phyloP scores from a whole-genome alignment of 352 stramenopile genomes.

The Pythium volutum region DNA sequence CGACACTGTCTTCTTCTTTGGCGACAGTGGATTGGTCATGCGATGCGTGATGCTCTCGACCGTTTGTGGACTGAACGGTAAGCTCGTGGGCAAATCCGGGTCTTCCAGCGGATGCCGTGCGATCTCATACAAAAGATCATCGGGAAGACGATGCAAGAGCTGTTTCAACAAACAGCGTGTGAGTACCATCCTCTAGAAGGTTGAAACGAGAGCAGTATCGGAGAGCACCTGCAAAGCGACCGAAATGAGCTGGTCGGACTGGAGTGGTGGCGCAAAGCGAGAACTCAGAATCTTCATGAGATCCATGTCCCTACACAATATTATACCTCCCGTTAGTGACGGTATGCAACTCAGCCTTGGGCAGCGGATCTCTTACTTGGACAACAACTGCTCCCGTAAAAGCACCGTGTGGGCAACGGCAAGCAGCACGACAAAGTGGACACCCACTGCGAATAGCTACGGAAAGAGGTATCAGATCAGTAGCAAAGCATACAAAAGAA shows the following conservation, averaged over 20 bases:
- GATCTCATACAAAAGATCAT: constrained; percentile 86
- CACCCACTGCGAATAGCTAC: constrained; percentile 87
- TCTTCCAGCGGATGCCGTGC: constrained; percentile 77
- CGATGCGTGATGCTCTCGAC: constrained; percentile 45
- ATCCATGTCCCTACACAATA: constrained; percentile 65
- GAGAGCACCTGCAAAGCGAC: constrained; percentile 61
- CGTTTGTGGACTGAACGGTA: constrained; percentile 55
- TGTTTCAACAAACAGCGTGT: constrained; percentile 15
- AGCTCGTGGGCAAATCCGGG: constrained; percentile 47
- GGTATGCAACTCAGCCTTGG: too few relatives aligned
- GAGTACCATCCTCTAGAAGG: neutral
- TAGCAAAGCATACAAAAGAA: neutral
- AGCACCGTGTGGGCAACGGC: constrained; percentile 86
- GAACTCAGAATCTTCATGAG: constrained; percentile 89
- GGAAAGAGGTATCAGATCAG: neutral
- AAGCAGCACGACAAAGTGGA: constrained; percentile 91
- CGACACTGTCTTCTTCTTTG: constrained; percentile 4
- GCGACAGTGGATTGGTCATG: constrained; percentile 9
- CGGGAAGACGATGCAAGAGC: constrained; percentile 81
- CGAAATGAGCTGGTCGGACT: constrained; percentile 83
- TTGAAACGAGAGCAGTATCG: neutral
- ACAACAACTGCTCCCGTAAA: constrained; percentile 78
- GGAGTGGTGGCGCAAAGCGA: constrained; percentile 71
- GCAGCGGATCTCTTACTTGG: too few relatives aligned
- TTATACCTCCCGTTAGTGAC: neutral